A percentile compares a stretch with the other conserved stretches of the same genome.
Evolutionary conservation across 2,329 filamentous ascomycete genomes (phyloP).

Genomic region (Beauveria sp.): DNA sequence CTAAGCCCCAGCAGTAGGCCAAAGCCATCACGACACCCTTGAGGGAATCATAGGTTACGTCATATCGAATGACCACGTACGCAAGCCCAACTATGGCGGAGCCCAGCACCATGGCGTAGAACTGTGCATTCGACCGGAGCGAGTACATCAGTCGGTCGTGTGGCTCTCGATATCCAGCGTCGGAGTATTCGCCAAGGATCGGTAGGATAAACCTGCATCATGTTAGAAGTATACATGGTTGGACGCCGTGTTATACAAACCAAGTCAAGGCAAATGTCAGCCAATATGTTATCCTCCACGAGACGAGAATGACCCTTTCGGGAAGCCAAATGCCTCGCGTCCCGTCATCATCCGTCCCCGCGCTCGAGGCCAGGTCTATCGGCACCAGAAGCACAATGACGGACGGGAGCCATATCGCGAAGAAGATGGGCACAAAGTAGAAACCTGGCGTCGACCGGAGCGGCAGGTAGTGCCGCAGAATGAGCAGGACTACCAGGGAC

Average conservation of each 20-base stretch:
- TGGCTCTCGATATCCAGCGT: constrained; percentile 85
- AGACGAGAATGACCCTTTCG: constrained; percentile 67
- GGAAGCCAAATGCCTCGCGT: constrained; percentile 83
- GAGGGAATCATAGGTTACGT: constrained; percentile 62
- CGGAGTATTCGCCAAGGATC: constrained; percentile 87
- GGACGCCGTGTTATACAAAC: constrained; percentile 37
- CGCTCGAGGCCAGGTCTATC: constrained; percentile 87
- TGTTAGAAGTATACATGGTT: constrained; percentile 11
- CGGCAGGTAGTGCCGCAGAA: constrained; percentile 84
- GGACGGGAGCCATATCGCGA: constrained; percentile 87
- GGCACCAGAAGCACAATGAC: constrained; percentile 88
- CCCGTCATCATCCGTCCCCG: constrained; percentile 61
- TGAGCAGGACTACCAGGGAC: constrained; percentile 68
- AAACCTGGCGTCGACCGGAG: constrained; percentile 86
- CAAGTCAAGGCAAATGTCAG: constrained; percentile 91
- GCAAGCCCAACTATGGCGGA: constrained; percentile 64
- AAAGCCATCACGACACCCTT: constrained; percentile 87
- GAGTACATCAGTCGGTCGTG: constrained; percentile 77
- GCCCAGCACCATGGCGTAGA: constrained; percentile 72
- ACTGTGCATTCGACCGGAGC: constrained; percentile 77
- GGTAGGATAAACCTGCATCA: constrained; percentile 72
- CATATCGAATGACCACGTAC: constrained; percentile 76
- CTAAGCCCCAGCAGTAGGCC: constrained; percentile 87
- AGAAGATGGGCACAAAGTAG: constrained; percentile 85
- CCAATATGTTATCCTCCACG: constrained; percentile 96